Evolutionary conservation across 306 rosid genomes (phyloP).

Genomic region (Hippophae gyantsensis): DNA sequence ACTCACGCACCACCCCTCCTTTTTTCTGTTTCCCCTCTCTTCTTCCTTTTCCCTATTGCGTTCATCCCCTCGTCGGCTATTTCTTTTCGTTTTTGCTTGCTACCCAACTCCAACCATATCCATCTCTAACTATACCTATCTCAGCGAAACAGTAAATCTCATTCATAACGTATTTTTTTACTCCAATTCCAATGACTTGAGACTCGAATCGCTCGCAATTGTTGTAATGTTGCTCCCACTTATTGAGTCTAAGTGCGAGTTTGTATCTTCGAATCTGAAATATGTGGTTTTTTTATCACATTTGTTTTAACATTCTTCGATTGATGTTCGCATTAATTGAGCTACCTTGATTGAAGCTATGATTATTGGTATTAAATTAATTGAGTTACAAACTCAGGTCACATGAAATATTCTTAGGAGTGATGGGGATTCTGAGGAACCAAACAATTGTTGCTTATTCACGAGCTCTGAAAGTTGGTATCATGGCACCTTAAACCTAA

Average conservation of each 20-base stretch:
- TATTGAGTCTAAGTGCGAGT: constrained; percentile 42
- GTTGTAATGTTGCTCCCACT: constrained; percentile 50
- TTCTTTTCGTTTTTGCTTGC: too few relatives aligned
- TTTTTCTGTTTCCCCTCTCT: too few relatives aligned
- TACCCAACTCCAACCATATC: too few relatives aligned
- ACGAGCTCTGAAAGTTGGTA: constrained; percentile 61
- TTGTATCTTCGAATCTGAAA: constrained; percentile 36
- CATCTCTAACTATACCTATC: constrained; percentile 39
- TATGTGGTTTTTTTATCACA: constrained; percentile 24
- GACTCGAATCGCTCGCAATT: constrained; percentile 52
- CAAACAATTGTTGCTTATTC: constrained; percentile 36
- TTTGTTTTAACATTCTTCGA: constrained; percentile 12
- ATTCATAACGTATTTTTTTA: constrained; percentile 27
- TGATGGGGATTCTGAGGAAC: constrained; percentile 41
- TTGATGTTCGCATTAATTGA: constrained; percentile 64
- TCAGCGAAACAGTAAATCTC: constrained; percentile 29
- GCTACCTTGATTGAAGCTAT: constrained; percentile 62
- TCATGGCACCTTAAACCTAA: constrained; percentile 44
- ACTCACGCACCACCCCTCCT: too few relatives aligned
- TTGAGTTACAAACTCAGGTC: constrained; percentile 54
- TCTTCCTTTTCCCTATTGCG: too few relatives aligned
- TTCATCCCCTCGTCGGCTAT: too few relatives aligned
- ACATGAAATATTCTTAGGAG: constrained; percentile 66
- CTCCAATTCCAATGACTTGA: constrained; percentile 34
- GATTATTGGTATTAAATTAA: constrained; percentile 47